A percentile compares a stretch with the other conserved stretches of the same genome.
These are phyloP conservation scores for Diaporthe capsici DNA, from an alignment of 2,329 filamentous ascomycete species.

Conservation along the genomic window DNA sequence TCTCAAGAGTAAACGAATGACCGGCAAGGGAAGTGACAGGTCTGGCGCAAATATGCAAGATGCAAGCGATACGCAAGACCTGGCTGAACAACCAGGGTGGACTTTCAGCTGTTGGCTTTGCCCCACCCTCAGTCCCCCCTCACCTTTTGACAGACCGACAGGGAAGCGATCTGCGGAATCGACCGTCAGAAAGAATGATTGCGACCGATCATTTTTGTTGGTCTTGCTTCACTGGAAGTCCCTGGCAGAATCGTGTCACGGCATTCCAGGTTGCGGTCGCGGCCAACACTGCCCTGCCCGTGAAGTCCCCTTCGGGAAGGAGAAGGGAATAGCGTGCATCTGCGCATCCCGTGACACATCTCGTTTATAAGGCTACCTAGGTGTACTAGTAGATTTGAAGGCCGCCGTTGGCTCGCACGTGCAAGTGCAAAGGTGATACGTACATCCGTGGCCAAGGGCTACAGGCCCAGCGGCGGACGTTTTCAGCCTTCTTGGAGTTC, in stretches of 20 bases:
- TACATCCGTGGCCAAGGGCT: too few species aligned
- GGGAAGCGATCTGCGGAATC: not conserved
- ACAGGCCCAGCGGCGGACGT: too few species aligned
- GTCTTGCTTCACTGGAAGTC: not conserved
- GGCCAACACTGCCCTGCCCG: not conserved
- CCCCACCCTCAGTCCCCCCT: not conserved
- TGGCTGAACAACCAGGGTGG: not conserved
- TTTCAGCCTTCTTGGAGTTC: too few species aligned
- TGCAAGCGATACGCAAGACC: constrained; percentile 21
- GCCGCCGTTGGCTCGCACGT: too few species aligned
- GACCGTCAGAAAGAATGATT: not conserved
- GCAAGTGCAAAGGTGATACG: too few species aligned
- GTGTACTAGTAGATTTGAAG: too few species aligned
- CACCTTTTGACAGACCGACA: too few species aligned
- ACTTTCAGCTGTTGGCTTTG: not conserved
- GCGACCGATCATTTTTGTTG: not conserved
- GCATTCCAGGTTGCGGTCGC: too few species aligned
- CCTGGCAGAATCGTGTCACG: not conserved
- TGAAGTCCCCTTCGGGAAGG: not conserved
- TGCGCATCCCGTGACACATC: too few species aligned
- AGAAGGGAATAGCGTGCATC: too few species aligned
- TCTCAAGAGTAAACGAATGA: not conserved
- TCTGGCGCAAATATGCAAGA: constrained; percentile 17
- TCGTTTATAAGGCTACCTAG: too few species aligned
- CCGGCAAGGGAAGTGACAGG: constrained; percentile 15